Base-by-base conservation (phyloP, 192 early-diverging fungal genomes). In the Pilobolus umbonatus region DNA sequence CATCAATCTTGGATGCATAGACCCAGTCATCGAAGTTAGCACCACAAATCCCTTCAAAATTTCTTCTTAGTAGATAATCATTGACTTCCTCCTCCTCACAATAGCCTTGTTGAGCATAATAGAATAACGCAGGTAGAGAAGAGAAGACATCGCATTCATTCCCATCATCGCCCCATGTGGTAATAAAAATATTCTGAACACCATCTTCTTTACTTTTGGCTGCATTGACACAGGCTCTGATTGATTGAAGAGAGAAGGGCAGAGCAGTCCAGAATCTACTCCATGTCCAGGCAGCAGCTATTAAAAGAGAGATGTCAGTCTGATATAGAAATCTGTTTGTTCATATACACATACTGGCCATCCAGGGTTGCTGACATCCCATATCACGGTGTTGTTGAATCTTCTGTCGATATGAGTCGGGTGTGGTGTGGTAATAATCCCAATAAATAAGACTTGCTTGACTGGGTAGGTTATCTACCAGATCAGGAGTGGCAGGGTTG, bases 101-200 rank as follows among this genome's bases (percentile, higher is more conserved):
- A 69, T 93, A 89, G 3, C 81, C 83, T 60, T 89, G 87, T 61
- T 91, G 80, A 25, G 80, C 84, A 60, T 81, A 93, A 47, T 88
- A 89, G 19, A 86, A 63, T 61, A 94, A 70, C 4, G 80, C 89
- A 12, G 92, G 92, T 32, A 94, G 71, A 12, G 86, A 73, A 0
- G 90, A 90, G 63, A 80, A 88, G 68, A 92, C 80, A 64, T 92
- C 92, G 65, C 86, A 94, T 72, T 94, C 92, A 69, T 93, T 91
- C 36, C 90, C 92, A 57, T 94, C 92, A 65, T 94, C 92, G 21
- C 92, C 92, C 91, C 91, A 94, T 14, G 86, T 81, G 1, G 90
- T 93, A 40, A 91, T 85, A 76, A 94, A 89, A 21, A 83, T 79
- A 64, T 91, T 89, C 22, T 71, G 57, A 22, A 91, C 86, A 12